Evolutionary conservation across 2,329 filamentous ascomycete species (phyloP).

Genomic region (Monilinia polystroma): DNA sequence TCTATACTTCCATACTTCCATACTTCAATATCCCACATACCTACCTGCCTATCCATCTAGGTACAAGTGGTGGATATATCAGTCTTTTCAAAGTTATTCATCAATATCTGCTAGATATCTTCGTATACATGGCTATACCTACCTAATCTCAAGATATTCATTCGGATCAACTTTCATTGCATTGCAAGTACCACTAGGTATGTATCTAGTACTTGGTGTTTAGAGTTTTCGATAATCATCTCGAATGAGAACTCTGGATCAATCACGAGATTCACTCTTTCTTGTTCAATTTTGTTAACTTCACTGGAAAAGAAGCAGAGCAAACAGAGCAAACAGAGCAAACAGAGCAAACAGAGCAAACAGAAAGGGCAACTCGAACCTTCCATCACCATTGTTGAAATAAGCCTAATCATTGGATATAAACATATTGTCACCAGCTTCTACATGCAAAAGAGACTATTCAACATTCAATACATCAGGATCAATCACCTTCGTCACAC

Average conservation of each 20-base stretch:
- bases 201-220: not conserved
- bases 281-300: not conserved
- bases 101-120: not conserved
- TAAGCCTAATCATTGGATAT: not conserved
- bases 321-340: too few relatives aligned
- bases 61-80: not conserved
- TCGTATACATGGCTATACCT: not conserved
- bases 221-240: too few relatives aligned
- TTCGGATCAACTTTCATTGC: too few relatives aligned
- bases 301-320: not conserved
- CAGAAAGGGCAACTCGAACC: conserved; percentile 4
- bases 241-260: too few relatives aligned
- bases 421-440: not conserved
- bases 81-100: not conserved
- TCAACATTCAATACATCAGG: not conserved
- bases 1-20: too few relatives aligned
- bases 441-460: not conserved
- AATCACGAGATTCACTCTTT: not conserved
- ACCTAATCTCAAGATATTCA: too few relatives aligned
- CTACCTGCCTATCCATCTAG: too few relatives aligned
- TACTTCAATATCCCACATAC: not conserved
- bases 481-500: too few relatives aligned
- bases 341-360: too few relatives aligned
- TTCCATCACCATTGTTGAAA: not conserved
- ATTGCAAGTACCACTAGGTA: not conserved